Percentiles rank a stretch among this genome's conserved stretches.
Evolutionary conservation across 495 filamentous ascomycete genomes (phyloP).

Genomic region (Talaromyces trachyspermus): DNA sequence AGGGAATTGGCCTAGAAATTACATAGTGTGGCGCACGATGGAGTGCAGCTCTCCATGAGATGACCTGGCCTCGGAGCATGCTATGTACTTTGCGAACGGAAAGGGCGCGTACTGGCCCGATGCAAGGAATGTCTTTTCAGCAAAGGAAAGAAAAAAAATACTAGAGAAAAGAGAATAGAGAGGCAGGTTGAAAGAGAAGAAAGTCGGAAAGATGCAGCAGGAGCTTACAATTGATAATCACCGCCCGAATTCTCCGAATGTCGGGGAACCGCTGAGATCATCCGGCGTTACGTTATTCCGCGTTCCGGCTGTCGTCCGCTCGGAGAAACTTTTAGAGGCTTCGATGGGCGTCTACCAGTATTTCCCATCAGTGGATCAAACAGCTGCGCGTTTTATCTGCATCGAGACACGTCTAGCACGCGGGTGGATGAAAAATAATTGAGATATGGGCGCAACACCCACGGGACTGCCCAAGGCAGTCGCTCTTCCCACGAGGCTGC

Average conservation of each 20-base stretch:
- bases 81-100: conserved; percentile 17
- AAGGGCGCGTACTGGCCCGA: conserved; percentile 4
- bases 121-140: neutral
- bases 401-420: too few relatives aligned
- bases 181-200: neutral
- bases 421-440: neutral
- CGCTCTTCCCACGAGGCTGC: conserved; percentile 29
- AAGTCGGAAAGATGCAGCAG: neutral
- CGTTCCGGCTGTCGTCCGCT: conserved; percentile 2
- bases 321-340: conserved; percentile 8
- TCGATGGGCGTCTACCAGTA: neutral
- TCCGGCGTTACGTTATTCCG: conserved; percentile 7
- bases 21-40: conserved; percentile 36
- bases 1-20: conserved; percentile 24
- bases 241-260: conserved; percentile 4
- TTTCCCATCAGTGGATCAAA: neutral
- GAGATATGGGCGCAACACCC: conserved; percentile 32
- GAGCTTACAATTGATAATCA: conserved; percentile 3
- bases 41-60: conserved; percentile 51
- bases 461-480: conserved; percentile 40
- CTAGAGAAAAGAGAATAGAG: neutral
- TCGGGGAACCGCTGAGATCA: conserved; percentile 11
- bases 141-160: neutral
- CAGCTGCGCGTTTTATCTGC: too few relatives aligned
- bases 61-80: conserved; percentile 48